Base-by-base conservation (phyloP, 208 protist species). In the Trypanosoma brucei region DNA sequence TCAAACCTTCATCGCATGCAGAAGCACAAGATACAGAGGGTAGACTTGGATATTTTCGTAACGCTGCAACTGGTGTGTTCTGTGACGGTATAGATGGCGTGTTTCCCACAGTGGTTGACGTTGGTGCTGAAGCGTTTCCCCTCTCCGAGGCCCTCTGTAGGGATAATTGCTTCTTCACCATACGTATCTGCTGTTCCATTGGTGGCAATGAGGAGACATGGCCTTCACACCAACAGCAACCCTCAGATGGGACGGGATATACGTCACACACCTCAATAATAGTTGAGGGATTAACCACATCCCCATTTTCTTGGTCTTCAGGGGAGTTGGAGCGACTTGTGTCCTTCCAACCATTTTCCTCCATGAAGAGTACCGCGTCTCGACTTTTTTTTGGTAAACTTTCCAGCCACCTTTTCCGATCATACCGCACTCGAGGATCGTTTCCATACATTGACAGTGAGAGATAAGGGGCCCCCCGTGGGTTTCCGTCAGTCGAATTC, bases 381-480 rank as follows among this genome's bases (percentile, higher is more conserved):
- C 76, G 69, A 38, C 57, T 34, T 35, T 58, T 37, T 38, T 50
- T 54, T 8, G 72, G 52, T 11, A 86, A 49, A 11, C 63, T 53
- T 6, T 68, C 46, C 36, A 77, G 44, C 83, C 83, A 90, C 36
- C 31, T 59, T 33, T 62, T 49, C 48, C 79, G 74, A 55, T 84
- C 64, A 55, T 70, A 78, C 55, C 62, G 45, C 37, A 60, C 50
- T n/a, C 61, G 53, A 38, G 74, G 74, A 58, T 92, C 77, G 62
- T 82, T 84, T 33, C 57, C 77, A 52, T 84, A 92, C 37, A 92
- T 75, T 45, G 81, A 79, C 40, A 92, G 67, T 13, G 81, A 83
- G 4, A 88, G 77, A 46, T 88, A 46, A 45, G 80, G 81, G 2
- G 81, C 79, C 9, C 59, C 39, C 11, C 35, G 31, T 3, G 54